Evolutionary conservation across 192 early-diverging fungal species (phyloP), one percentile per base, ranked within the genome.

Genomic region (Coemansia sp.): DNA sequence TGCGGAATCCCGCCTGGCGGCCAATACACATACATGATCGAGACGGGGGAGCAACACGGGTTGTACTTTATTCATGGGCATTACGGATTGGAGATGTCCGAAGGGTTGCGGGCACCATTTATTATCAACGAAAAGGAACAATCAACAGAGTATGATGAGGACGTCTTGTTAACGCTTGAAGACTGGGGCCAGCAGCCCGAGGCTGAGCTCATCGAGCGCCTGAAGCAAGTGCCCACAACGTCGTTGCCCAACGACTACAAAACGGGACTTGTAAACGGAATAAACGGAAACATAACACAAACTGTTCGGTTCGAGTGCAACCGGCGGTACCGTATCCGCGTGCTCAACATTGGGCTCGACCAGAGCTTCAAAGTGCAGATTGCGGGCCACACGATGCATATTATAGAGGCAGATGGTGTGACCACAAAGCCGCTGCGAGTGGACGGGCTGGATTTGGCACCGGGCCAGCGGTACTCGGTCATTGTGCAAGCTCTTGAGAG

Each of bases 21-120:
- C 32, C 75, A 57, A 29, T 86, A 84, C 62, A 90, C 89, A 0
- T 93, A 93, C 63, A 76, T 70, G 6, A 85, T 87, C 57, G 62
- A 72, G 5, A 27, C 60, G 0, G 29, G n/a, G 2, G 69, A 84
- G 35, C 66, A 80, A 49, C 69, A 73, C 25, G 93, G 93, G 49
- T 90, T 89, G 17, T 93, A 83, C 70, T 94, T 91, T 90, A 79
- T 88, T 45, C 91, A 93, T 59, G 77, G 83, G 21, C 91, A 93
- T 69, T 78, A 60, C 60, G 59, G 59, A 35, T 76, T 73, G 27
- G 90, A 93, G 72, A 91, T 91, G 63, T 85, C 89, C 24, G 92
- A 93, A 53, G 92, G 92, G 39, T 66, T 92, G 55, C 86, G 88
- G 57, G 75, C 80, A 0, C 83, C 92, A 7, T 54, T 93, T 32